Percentiles rank a stretch among this genome's conserved stretches.
Conservation (phyloP, 371 early-diverging fungal genomes). For the Rozella allomycis region DNA sequence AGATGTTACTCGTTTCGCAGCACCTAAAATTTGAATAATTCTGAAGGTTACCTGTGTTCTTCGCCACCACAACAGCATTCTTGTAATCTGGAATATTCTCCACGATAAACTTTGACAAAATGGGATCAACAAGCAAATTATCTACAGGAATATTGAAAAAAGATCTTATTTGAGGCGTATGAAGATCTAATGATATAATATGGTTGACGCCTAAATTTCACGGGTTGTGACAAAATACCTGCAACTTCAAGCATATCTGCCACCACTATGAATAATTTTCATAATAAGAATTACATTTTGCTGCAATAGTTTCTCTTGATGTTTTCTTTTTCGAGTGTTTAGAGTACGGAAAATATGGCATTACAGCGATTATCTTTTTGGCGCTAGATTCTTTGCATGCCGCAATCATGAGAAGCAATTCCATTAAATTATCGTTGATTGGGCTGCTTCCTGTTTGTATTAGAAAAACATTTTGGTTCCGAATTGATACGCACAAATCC, state of each 20-base stretch:
- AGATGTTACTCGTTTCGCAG: constrained; percentile 49
- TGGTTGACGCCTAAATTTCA: no score
- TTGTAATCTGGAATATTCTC: constrained; percentile 46
- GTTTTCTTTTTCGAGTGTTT: constrained; percentile 93
- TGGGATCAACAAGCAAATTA: constrained; percentile 83
- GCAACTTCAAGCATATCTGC: constrained; percentile 85
- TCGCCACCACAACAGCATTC: constrained; percentile 68
- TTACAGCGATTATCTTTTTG: constrained; percentile 36
- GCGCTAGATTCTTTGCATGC: constrained; percentile 76
- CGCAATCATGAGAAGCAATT: constrained; percentile 83
- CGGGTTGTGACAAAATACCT: no score
- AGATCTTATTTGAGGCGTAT: constrained; percentile 7
- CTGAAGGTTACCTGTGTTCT: constrained; percentile 94
- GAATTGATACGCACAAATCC: no score
- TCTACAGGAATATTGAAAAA: constrained; percentile 57
- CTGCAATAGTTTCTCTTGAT: constrained; percentile 74
- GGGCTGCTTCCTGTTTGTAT: no score
- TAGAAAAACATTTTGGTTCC: no score
- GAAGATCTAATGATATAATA: constrained; percentile 87
- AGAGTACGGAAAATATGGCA: constrained; percentile 91
- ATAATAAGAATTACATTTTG: constrained; percentile 41
- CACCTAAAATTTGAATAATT: constrained; percentile 17
- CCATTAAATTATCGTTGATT: constrained; percentile 88
- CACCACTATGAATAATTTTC: constrained; percentile 33
- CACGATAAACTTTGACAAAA: constrained; percentile 61